These are phyloP conservation scores for Trichoderma guizhouense DNA, from an alignment of 2,329 filamentous ascomycete species.

Conservation along the genomic window DNA sequence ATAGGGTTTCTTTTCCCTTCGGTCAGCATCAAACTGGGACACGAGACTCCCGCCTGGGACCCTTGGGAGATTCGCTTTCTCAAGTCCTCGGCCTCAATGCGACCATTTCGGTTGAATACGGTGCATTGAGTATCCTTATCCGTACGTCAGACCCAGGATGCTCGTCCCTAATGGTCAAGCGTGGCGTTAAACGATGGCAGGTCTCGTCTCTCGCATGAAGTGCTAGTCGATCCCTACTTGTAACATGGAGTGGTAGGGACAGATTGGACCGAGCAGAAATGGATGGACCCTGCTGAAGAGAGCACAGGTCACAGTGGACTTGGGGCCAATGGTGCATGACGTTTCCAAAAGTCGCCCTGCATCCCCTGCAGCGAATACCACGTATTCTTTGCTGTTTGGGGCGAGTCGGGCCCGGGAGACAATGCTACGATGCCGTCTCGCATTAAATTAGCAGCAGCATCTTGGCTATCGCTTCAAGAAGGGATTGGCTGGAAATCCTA, in stretches of 20 bases:
- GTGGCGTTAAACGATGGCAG: conserved; percentile 6
- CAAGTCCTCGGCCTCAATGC: background rate
- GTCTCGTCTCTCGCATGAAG: background rate
- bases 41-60: background rate
- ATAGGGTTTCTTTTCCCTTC: conserved; percentile 3
- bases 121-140: background rate
- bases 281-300: background rate
- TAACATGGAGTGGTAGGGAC: background rate
- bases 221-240: background rate
- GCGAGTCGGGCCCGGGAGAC: background rate
- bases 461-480: background rate
- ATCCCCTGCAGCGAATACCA: conserved; percentile 8
- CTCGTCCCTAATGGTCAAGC: background rate
- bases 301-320: background rate
- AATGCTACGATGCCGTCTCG: conserved; percentile 10
- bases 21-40: background rate
- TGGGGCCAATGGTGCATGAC: background rate
- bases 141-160: background rate
- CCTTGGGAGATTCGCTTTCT: background rate
- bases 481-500: background rate
- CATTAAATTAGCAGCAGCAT: conserved; percentile 1
- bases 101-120: background rate
- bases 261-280: background rate
- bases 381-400: background rate
- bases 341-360: background rate